Evolutionary conservation across 2,329 filamentous ascomycete species (phyloP).

Genomic region (Cladophialophora immunda): DNA sequence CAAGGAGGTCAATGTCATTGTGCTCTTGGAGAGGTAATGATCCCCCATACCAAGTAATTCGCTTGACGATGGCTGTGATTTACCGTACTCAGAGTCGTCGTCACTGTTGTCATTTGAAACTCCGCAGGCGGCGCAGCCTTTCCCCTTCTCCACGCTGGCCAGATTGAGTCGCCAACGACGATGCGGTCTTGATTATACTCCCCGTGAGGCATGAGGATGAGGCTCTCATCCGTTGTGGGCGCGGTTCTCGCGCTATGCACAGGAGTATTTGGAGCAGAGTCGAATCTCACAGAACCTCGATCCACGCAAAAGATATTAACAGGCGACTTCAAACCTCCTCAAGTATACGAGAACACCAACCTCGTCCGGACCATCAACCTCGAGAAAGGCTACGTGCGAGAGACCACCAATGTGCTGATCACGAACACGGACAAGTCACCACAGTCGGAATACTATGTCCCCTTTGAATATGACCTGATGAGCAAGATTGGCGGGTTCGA

Average conservation of each 20-base stretch:
- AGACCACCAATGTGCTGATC: slow-evolving; percentile 91
- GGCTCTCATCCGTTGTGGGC: slow-evolving; percentile 34
- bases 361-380: slow-evolving; percentile 88
- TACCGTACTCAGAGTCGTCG: not conserved
- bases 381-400: slow-evolving; percentile 90
- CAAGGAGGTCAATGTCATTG: slow-evolving; percentile 28
- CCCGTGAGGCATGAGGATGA: slow-evolving; percentile 33
- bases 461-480: slow-evolving; percentile 80
- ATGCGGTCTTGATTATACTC: slow-evolving; percentile 21
- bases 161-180: slow-evolving; percentile 28
- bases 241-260: slow-evolving; percentile 33
- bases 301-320: slow-evolving; percentile 48
- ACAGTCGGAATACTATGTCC: slow-evolving; percentile 89
- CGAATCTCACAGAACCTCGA: slow-evolving; percentile 37
- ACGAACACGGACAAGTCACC: slow-evolving; percentile 83
- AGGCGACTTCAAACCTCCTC: slow-evolving; percentile 77
- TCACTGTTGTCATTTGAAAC: not conserved
- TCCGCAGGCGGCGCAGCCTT: slow-evolving; percentile 4
- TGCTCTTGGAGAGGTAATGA: slow-evolving; percentile 3
- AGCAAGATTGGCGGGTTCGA: slow-evolving; percentile 84
- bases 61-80: not conserved
- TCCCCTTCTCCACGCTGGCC: slow-evolving; percentile 36
- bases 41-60: slow-evolving; percentile 6
- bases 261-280: slow-evolving; percentile 27
- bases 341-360: slow-evolving; percentile 93